A percentile compares a stretch with the other conserved stretches of the same genome.
phyloP scores from a whole-genome alignment of 2,329 filamentous ascomycete genomes.

The Colletotrichum filicis region DNA sequence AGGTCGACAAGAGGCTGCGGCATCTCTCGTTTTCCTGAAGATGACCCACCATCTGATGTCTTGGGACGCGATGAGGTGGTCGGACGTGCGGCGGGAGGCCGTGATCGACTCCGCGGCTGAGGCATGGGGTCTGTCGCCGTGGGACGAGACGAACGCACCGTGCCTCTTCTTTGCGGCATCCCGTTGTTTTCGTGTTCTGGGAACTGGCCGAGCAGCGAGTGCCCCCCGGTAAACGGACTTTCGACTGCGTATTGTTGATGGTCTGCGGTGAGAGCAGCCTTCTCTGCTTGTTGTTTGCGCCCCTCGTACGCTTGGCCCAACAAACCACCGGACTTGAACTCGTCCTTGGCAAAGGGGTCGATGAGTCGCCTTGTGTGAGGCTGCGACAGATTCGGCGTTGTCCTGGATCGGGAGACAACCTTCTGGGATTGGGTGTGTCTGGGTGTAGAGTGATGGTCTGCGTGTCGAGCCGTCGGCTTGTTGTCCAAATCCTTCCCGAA shows the following conservation, averaged over 20 bases:
- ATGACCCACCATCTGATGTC: slow-evolving; percentile 34
- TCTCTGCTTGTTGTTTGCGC: slow-evolving; percentile 53
- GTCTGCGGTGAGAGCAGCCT: slow-evolving; percentile 35
- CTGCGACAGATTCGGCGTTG: slow-evolving; percentile 17
- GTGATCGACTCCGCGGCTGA: slow-evolving; percentile 30
- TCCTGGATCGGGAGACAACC: slow-evolving; percentile 25
- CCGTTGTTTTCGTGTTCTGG: slow-evolving; percentile 37
- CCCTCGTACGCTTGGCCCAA: slow-evolving; percentile 61
- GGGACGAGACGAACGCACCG: slow-evolving; percentile 47
- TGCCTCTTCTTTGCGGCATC: slow-evolving; percentile 46
- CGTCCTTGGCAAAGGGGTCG: slow-evolving; percentile 43
- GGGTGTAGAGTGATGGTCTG: slow-evolving; percentile 11
- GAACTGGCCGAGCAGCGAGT: slow-evolving; percentile 61
- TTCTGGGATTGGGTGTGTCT: slow-evolving; percentile 14
- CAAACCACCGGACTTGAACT: slow-evolving; percentile 63
- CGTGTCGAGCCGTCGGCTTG: slow-evolving; percentile 15
- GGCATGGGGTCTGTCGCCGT: slow-evolving; percentile 27
- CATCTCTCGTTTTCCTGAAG: slow-evolving; percentile 43
- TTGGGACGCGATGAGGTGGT: slow-evolving; percentile 39
- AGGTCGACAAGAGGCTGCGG: slow-evolving; percentile 76
- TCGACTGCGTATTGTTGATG: slow-evolving; percentile 14
- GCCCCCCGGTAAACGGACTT: slow-evolving; percentile 33
- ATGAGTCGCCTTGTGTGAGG: slow-evolving; percentile 16
- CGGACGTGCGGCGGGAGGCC: slow-evolving; percentile 37
- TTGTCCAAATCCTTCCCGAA: slow-evolving; percentile 55